These are phyloP conservation scores for Vicia sativa DNA, from an alignment of 306 rosid genomes.

Conservation along the genomic window DNA sequence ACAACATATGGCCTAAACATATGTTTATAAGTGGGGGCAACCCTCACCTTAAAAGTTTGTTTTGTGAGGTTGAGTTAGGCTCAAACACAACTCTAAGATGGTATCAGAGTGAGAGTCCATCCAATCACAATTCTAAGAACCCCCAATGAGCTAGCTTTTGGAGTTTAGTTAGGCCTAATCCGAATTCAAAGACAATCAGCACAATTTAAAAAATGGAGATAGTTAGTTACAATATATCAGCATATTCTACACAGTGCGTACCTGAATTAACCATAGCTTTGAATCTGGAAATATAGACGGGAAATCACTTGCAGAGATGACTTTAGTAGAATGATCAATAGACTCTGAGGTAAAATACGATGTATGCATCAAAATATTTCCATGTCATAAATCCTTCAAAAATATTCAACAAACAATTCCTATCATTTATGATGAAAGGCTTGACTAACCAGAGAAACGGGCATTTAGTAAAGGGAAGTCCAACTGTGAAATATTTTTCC, in stretches of 20 bases:
- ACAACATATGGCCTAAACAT: too few relatives aligned
- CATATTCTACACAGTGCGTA: constrained; percentile 34
- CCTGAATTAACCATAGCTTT: constrained; percentile 74
- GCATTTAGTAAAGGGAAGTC: constrained; percentile 66
- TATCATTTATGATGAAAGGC: constrained; percentile 21
- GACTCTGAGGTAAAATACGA: constrained; percentile 46
- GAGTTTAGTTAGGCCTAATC: background rate
- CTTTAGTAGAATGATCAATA: constrained; percentile 53
- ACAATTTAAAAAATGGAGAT: constrained; percentile 10
- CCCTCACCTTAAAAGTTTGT: too few relatives aligned
- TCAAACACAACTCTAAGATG: too few relatives aligned
- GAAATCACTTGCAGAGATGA: constrained; percentile 57
- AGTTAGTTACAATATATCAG: constrained; percentile 23
- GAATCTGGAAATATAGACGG: constrained; percentile 60
- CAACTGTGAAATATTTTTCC: constrained; percentile 56
- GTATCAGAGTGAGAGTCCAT: too few relatives aligned
- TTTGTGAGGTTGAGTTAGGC: too few relatives aligned
- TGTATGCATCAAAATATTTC: constrained; percentile 34
- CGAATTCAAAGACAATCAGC: background rate
- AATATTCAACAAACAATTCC: background rate
- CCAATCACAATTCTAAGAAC: too few relatives aligned
- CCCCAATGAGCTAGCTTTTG: background rate
- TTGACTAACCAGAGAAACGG: constrained; percentile 60
- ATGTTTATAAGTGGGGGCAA: too few relatives aligned
- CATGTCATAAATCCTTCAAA: background rate